Evolutionary conservation across 2,329 filamentous ascomycete genomes (phyloP).

Genomic region (Aspergillus spinulosporus): DNA sequence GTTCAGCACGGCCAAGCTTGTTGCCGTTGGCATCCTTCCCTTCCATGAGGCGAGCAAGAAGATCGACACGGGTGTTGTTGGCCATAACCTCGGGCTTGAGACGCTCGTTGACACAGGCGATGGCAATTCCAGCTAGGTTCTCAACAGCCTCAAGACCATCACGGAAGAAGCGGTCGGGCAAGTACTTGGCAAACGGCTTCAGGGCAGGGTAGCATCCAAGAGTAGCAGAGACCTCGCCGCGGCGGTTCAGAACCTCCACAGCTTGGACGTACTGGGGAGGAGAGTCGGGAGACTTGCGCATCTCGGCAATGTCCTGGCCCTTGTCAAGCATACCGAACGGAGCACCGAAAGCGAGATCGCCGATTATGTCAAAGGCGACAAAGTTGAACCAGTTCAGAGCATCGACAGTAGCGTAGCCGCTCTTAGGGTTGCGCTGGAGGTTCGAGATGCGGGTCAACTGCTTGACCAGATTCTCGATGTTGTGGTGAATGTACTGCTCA

Average conservation of each 20-base stretch:
- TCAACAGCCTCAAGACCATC: slow-evolving; percentile 73
- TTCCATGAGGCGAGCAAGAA: slow-evolving; percentile 81
- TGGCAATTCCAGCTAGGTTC: slow-evolving; percentile 82
- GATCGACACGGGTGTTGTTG: slow-evolving; percentile 68
- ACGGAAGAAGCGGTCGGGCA: slow-evolving; percentile 80
- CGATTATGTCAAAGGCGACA: slow-evolving; percentile 61
- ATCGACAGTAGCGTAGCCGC: slow-evolving; percentile 65
- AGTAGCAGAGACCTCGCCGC: slow-evolving; percentile 81
- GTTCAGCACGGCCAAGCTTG: slow-evolving; percentile 72
- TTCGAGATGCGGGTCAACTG: slow-evolving; percentile 69
- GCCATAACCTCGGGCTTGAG: slow-evolving; percentile 65
- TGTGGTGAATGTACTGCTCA: slow-evolving; percentile 82
- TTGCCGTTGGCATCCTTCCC: slow-evolving; percentile 78
- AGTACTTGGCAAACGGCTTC: slow-evolving; percentile 75
- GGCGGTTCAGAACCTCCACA: slow-evolving; percentile 83
- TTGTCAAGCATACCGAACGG: slow-evolving; percentile 81
- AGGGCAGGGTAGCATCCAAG: slow-evolving; percentile 72
- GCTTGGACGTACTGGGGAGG: slow-evolving; percentile 71
- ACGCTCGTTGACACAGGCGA: slow-evolving; percentile 74
- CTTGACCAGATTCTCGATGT: slow-evolving; percentile 70
- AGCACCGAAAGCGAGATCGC: slow-evolving; percentile 67
- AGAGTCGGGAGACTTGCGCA: slow-evolving; percentile 61
- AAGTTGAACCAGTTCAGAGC: slow-evolving; percentile 80
- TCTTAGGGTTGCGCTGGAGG: slow-evolving; percentile 47
- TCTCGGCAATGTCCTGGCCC: slow-evolving; percentile 74